A percentile compares a stretch with the other conserved stretches of the same genome.
These are phyloP conservation scores for Microstroma glucosiphilum DNA, from an alignment of 1,284 basidiomycete species.

Conservation along the genomic window DNA sequence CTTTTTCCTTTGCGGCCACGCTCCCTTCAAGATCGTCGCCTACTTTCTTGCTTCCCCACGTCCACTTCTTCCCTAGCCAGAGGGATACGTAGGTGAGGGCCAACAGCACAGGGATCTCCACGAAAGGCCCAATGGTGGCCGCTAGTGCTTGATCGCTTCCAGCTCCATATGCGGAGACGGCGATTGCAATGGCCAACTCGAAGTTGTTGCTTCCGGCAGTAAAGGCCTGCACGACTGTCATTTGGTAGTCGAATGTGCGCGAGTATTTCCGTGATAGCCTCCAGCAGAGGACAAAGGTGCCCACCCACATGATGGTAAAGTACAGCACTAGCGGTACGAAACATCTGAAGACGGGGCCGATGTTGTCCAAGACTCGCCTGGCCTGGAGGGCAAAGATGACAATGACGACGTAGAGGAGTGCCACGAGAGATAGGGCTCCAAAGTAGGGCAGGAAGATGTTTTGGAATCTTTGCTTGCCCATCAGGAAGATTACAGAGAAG, in stretches of 20 bases:
- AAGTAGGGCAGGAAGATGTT: slow-evolving; percentile 64
- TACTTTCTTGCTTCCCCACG: slow-evolving; percentile 13
- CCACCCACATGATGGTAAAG: slow-evolving; percentile 70
- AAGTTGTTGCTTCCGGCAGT: slow-evolving; percentile 57
- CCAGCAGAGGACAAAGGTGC: slow-evolving; percentile 59
- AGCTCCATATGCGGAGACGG: slow-evolving; percentile 63
- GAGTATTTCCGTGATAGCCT: slow-evolving; percentile 30
- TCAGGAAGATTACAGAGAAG: slow-evolving; percentile 55
- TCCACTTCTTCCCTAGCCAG: slow-evolving; percentile 55
- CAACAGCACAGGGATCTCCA: slow-evolving; percentile 63
- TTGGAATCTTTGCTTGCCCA: slow-evolving; percentile 57
- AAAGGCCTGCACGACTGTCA: slow-evolving; percentile 54
- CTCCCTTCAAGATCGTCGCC: background rate
- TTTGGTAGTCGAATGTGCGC: slow-evolving; percentile 46
- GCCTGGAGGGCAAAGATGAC: slow-evolving; percentile 69
- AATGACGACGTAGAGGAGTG: slow-evolving; percentile 60
- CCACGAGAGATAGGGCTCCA: slow-evolving; percentile 64
- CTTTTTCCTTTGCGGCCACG: too few relatives aligned
- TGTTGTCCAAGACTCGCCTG: slow-evolving; percentile 34
- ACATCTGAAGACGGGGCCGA: slow-evolving; percentile 36
- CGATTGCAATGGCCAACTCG: slow-evolving; percentile 70
- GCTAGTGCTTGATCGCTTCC: slow-evolving; percentile 30
- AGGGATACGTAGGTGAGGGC: slow-evolving; percentile 67
- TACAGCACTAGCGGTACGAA: slow-evolving; percentile 69
- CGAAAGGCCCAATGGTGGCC: slow-evolving; percentile 38